phyloP scores from a whole-genome alignment of 2,329 filamentous ascomycete species.

The Leptographium radiaticola region DNA sequence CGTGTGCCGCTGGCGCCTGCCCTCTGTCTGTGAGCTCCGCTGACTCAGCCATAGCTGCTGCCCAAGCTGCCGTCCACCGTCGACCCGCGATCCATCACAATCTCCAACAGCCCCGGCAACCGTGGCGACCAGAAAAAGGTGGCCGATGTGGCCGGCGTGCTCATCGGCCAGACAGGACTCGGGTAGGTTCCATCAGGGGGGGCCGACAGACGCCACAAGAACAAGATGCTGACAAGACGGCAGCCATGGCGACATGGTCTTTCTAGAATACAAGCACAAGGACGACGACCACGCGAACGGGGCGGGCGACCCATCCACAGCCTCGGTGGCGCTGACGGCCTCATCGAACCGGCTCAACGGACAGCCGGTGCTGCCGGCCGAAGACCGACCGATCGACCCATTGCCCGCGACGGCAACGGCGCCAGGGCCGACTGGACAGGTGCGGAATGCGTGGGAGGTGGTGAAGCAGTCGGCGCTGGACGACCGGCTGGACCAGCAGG shows the following conservation, averaged over 20 bases:
- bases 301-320: slow-evolving; percentile 19
- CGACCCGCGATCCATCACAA: slow-evolving; percentile 43
- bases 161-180: slow-evolving; percentile 45
- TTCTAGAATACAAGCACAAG: slow-evolving; percentile 62
- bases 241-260: slow-evolving; percentile 86
- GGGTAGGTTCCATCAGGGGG: slow-evolving; percentile 26
- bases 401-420: slow-evolving; percentile 21
- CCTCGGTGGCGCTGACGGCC: slow-evolving; percentile 11
- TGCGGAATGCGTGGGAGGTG: slow-evolving; percentile 87
- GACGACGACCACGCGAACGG: slow-evolving; percentile 27
- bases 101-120: slow-evolving; percentile 48
- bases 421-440: slow-evolving; percentile 42
- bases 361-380: slow-evolving; percentile 54
- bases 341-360: slow-evolving; percentile 65
- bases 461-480: slow-evolving; percentile 82
- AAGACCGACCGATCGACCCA: slow-evolving; percentile 52
- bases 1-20: background rate
- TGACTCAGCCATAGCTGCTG: slow-evolving; percentile 31
- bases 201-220: background rate
- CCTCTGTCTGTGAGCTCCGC: background rate
- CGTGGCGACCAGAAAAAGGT: slow-evolving; percentile 42
- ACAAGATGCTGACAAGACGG: background rate
- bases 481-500: slow-evolving; percentile 69
- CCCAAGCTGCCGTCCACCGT: slow-evolving; percentile 48
- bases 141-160: slow-evolving; percentile 42